Base-by-base conservation (phyloP, 2,329 filamentous ascomycete species). In the Colletotrichum sidae region DNA sequence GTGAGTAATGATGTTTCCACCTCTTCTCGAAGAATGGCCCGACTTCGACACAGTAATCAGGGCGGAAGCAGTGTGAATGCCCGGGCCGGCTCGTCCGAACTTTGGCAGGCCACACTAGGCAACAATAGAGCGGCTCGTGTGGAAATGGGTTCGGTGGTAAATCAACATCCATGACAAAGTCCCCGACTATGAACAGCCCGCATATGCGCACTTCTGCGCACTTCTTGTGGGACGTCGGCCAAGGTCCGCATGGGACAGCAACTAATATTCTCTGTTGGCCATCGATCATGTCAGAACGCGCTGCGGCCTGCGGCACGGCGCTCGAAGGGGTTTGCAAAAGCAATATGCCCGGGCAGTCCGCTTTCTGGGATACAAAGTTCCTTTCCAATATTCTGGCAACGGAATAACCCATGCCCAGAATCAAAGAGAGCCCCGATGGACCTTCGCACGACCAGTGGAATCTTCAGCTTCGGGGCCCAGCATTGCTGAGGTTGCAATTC, bases 181-280 rank as follows among this genome's bases (percentile, higher is more conserved):
- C 34, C 45, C 35, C 17, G 49, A 42, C n/a, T 44, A 38, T 56
- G 47, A 38, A 42, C 11, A 47, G 34, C 52, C 25, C 46, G 58
- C 53, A 49, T 51, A 50, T 33, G 12, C 17, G 15, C 53, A 25
- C 4, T 25, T 25, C 25, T 25, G 12, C 17, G 15, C 53, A 25
- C 4, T 25, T 25, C 25, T 25, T 47, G 41, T 60, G 63, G 47
- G 58, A 53, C 49, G 33, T 62, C 57, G 51, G 58, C 41, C 58
- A 63, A 39, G 47, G 42, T 53, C 63, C 49, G 33, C 46, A 44
- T 25, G 15, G 44, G 13, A 57, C 10, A 58, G 49, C 13, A 49
- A 53, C 47, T 42, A 58, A 63, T 44, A 50, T 38, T 55, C 49
- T 46, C 25, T 44, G 42, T 63, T 49, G 53, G 38, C 35, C 41